Conservation (phyloP, 495 filamentous ascomycete species). For the Daldinia concentrica region DNA sequence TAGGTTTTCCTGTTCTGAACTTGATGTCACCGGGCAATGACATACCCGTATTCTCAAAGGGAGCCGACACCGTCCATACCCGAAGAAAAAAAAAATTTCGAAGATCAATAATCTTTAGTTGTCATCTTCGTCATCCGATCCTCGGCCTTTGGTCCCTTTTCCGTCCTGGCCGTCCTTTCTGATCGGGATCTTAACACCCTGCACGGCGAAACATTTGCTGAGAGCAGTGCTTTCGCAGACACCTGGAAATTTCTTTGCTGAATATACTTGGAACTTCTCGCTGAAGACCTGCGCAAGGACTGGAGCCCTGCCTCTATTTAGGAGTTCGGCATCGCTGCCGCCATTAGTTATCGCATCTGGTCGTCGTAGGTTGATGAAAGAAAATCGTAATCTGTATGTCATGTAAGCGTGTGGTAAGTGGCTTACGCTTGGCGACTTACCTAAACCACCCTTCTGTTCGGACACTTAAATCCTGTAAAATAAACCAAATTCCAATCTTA, state of each 20-base stretch:
- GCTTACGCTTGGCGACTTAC: slow-evolving; percentile 57
- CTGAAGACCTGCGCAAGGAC: slow-evolving; percentile 90
- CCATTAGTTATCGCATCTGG: slow-evolving; percentile 57
- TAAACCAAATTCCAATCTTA: slow-evolving; percentile 95
- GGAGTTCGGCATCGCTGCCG: slow-evolving; percentile 43
- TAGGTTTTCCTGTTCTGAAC: slow-evolving; percentile 9
- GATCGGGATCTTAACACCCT: slow-evolving; percentile 97
- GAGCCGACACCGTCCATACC: slow-evolving; percentile 8
- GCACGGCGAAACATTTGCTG: slow-evolving; percentile 91
- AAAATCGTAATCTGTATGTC: slow-evolving; percentile 56
- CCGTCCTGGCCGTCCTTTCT: slow-evolving; percentile 81
- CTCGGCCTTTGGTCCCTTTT: slow-evolving; percentile 59
- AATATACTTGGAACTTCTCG: slow-evolving; percentile 91
- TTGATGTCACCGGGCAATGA: slow-evolving; percentile 3
- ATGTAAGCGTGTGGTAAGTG: slow-evolving; percentile 23
- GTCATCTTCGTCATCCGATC: slow-evolving; percentile 72
- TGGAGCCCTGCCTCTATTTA: slow-evolving; percentile 83
- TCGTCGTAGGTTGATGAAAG: slow-evolving; percentile 79
- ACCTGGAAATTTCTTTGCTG: slow-evolving; percentile 97
- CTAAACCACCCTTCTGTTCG: slow-evolving; percentile 90
- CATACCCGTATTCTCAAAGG: slow-evolving; percentile 10
- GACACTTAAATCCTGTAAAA: slow-evolving; percentile 94
- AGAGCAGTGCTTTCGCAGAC: slow-evolving; percentile 94
- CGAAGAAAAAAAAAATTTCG: background rate
- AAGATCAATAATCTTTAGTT: slow-evolving; percentile 37